These are phyloP conservation scores for Porpolomopsis calyptriformis DNA, from an alignment of 768 basidiomycete genomes.

Conservation along the genomic window DNA sequence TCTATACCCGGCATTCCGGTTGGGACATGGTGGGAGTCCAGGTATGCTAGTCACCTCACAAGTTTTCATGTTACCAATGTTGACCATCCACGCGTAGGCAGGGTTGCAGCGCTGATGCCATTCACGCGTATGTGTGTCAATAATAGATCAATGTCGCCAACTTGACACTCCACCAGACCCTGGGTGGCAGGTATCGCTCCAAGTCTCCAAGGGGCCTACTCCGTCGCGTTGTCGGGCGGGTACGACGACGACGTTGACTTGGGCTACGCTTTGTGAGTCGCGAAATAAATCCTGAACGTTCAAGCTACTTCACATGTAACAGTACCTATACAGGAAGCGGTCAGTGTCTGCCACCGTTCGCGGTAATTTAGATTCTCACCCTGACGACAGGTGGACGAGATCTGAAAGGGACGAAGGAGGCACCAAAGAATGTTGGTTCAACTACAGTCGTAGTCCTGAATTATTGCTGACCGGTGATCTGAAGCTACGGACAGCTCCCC, in stretches of 20 bases:
- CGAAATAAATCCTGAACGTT: not conserved
- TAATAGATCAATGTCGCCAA: not conserved
- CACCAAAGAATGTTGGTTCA: slow-evolving; percentile 65
- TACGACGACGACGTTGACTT: slow-evolving; percentile 80
- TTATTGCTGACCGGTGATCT: not conserved
- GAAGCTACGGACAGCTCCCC: slow-evolving; percentile 81
- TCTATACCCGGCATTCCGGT: slow-evolving; percentile 68
- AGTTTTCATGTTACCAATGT: not conserved
- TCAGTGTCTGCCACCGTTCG: slow-evolving; percentile 14
- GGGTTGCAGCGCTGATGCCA: slow-evolving; percentile 61
- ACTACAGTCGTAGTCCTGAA: not conserved
- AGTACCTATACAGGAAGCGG: slow-evolving; percentile 80
- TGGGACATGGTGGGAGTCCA: slow-evolving; percentile 74
- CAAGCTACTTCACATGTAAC: slow-evolving; percentile 1
- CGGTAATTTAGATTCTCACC: not conserved
- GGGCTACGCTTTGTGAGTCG: slow-evolving; percentile 71
- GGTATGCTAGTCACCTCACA: not conserved
- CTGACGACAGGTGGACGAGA: slow-evolving; percentile 61
- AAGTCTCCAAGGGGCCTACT: slow-evolving; percentile 61
- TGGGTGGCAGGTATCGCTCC: slow-evolving; percentile 76
- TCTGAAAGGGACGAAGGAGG: slow-evolving; percentile 70
- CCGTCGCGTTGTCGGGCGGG: slow-evolving; percentile 80
- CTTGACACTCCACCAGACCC: slow-evolving; percentile 37
- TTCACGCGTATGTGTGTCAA: slow-evolving; percentile 66
- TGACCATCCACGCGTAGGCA: slow-evolving; percentile 23